phyloP scores from a whole-genome alignment of 176 grass and related monocot genomes.

The Urochloa ruziziensis region DNA sequence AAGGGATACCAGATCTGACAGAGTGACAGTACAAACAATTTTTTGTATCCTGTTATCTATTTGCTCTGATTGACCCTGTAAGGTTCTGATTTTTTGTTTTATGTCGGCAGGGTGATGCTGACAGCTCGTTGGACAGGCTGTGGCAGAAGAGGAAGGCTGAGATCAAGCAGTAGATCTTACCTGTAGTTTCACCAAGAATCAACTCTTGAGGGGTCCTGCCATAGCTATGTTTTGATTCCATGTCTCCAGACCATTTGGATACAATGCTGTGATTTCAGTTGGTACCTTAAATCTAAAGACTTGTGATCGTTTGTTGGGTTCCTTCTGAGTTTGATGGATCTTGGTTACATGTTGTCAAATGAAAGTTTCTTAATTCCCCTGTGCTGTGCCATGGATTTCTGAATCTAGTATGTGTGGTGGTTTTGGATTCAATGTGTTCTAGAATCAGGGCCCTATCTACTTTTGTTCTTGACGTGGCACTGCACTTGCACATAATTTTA shows the following conservation, averaged over 20 bases:
- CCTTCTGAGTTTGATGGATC: background rate
- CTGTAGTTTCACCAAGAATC: constrained; percentile 25
- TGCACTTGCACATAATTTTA: no score
- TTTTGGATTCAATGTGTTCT: background rate
- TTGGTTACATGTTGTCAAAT: background rate
- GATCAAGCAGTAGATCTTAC: constrained; percentile 55
- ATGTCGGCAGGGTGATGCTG: constrained; percentile 62
- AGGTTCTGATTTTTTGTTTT: background rate
- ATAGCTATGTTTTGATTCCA: constrained; percentile 25
- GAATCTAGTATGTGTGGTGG: background rate
- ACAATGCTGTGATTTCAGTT: constrained; percentile 29
- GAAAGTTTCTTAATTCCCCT: background rate
- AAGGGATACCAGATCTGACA: no score
- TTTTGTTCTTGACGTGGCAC: no score
- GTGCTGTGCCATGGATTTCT: background rate
- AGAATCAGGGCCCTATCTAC: no score
- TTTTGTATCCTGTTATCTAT: no score
- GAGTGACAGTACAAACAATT: no score
- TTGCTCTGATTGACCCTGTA: no score
- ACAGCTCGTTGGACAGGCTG: constrained; percentile 80
- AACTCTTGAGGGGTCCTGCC: background rate
- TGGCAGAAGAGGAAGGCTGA: constrained; percentile 81
- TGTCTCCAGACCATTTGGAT: constrained; percentile 8
- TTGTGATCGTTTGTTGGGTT: background rate
- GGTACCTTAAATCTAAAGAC: constrained; percentile 16